These are phyloP conservation scores for Thozetella sp. DNA, from an alignment of 495 filamentous ascomycete genomes.

Conservation along the genomic window DNA sequence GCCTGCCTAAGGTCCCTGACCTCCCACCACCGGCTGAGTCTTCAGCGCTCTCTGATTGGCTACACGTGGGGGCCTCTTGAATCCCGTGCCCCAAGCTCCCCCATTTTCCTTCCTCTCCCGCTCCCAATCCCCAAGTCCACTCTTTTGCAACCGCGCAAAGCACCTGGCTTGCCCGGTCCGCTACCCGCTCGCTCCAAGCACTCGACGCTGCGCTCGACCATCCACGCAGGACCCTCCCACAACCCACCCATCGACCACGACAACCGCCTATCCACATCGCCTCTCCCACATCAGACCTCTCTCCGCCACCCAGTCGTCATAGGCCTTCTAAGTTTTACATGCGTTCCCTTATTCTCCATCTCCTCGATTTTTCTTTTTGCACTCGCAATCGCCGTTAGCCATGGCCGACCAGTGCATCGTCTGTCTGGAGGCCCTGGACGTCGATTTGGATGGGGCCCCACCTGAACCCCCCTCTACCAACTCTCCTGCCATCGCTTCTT, in stretches of 20 bases:
- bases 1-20: not conserved
- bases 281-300: conserved; percentile 5
- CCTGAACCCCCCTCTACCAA: conserved; percentile 9
- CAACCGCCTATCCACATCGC: not conserved
- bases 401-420: conserved; percentile 97
- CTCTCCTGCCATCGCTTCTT: conserved; percentile 2
- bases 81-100: conserved; percentile 16
- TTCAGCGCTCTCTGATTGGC: conserved; percentile 3
- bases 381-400: conserved; percentile 16
- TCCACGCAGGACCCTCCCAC: conserved; percentile 7
- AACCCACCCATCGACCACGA: not conserved
- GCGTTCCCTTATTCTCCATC: conserved; percentile 23
- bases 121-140: conserved; percentile 6
- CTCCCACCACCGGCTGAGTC: too few relatives aligned
- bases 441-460: conserved; percentile 20
- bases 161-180: conserved; percentile 5
- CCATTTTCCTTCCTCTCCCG: conserved; percentile 16
- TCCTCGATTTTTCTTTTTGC: conserved; percentile 7
- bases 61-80: conserved; percentile 13
- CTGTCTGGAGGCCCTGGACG: conserved; percentile 87
- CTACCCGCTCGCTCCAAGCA: conserved; percentile 8
- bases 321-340: conserved; percentile 27
- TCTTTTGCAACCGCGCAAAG: conserved; percentile 8
- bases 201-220: not conserved
- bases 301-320: not conserved